Conservation (phyloP, 768 basidiomycete genomes). For the Amanita jacksonii region DNA sequence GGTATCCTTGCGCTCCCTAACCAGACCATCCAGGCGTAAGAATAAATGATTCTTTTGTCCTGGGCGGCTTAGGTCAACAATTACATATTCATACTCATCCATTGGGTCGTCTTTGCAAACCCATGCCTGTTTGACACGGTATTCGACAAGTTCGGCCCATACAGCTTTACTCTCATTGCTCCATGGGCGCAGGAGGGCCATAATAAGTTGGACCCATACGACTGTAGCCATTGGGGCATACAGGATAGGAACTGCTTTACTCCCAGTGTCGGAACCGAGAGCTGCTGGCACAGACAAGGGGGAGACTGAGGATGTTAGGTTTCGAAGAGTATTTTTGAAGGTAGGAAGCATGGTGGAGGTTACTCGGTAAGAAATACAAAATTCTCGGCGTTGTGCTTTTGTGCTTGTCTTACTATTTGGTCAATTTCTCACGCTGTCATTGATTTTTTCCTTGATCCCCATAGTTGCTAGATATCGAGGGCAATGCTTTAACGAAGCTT, state of each 20-base stretch:
- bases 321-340: background rate
- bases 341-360: too few species aligned
- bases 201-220: background rate
- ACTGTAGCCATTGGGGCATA: background rate
- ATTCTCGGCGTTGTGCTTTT: too few species aligned
- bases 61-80: background rate
- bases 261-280: background rate
- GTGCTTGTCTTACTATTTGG: too few species aligned
- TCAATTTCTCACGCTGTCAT: too few species aligned
- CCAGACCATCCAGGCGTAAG: background rate
- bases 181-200: background rate
- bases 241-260: background rate
- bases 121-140: background rate
- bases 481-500: too few species aligned
- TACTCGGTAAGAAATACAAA: too few species aligned
- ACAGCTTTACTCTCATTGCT: background rate
- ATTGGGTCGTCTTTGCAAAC: background rate
- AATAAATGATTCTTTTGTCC: background rate
- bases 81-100: background rate
- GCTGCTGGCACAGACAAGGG: background rate
- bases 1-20: background rate
- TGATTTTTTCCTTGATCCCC: too few species aligned
- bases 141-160: background rate
- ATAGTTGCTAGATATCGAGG: too few species aligned
- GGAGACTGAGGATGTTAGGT: background rate